Conservation (phyloP, 2,329 filamentous ascomycete genomes). For the Xylariaceae sp. region DNA sequence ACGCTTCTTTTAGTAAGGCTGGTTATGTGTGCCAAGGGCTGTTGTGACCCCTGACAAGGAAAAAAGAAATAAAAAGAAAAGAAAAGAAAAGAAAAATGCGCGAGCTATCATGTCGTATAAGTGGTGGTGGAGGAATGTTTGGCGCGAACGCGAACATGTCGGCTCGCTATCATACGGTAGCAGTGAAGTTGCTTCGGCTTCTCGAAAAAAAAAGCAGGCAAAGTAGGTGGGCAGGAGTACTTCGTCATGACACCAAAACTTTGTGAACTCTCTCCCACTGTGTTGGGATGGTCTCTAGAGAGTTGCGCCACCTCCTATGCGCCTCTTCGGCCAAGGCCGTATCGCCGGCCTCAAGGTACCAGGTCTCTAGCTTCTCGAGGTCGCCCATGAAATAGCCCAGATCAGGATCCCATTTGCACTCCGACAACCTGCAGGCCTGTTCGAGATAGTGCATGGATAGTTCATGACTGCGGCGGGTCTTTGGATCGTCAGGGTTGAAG, state of each 20-base stretch:
- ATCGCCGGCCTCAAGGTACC: slow-evolving; percentile 28
- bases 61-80: not conserved
- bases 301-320: slow-evolving; percentile 22
- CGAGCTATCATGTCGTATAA: not conserved
- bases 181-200: not conserved
- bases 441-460: slow-evolving; percentile 26
- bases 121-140: not conserved
- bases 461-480: slow-evolving; percentile 17
- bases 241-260: slow-evolving; percentile 7
- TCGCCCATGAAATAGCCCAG: slow-evolving; percentile 29
- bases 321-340: slow-evolving; percentile 19
- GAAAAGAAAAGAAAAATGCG: not conserved
- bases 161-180: not conserved
- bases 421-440: slow-evolving; percentile 23
- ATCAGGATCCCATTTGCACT: slow-evolving; percentile 28
- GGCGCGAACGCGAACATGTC: not conserved
- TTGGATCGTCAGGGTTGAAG: slow-evolving; percentile 19
- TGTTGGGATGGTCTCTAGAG: slow-evolving; percentile 25
- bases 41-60: not conserved
- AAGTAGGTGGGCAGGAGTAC: not conserved
- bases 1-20: no score
- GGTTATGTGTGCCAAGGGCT: not conserved
- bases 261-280: slow-evolving; percentile 22
- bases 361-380: slow-evolving; percentile 25
- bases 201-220: not conserved